Evolutionary conservation across 106 monocot genomes (phyloP), one percentile per base, ranked within the genome.

Genomic region (Chionographis japonica): DNA sequence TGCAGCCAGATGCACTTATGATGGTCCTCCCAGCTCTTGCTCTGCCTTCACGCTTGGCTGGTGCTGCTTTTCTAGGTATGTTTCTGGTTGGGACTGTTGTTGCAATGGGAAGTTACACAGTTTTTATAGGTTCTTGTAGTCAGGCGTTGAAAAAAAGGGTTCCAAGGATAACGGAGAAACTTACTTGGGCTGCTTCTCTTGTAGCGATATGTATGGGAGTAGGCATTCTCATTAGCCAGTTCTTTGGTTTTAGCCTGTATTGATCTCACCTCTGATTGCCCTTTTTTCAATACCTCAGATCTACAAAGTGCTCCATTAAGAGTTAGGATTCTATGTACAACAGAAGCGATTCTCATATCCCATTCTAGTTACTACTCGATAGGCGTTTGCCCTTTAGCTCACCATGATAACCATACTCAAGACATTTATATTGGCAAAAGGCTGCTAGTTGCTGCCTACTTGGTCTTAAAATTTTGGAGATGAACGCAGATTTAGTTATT

Each of bases 11-110:
- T 69, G 97, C 92, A 1, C 78, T 97, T 4, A 75, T 97, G 86
- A 97, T 97, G 89, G 78, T 97, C 16, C 79, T 97, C 74, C 97
- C 97, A 0, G 92, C 97, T 8, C 82, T 97, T 15, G 97, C 97
- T 58, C 86, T 97, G 40, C 97, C 92, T 1, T 97, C 97, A 4
- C 86, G 97, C 6, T 35, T 89, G 40, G 92, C 97, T 63, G 97
- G 97, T 40, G 97, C 92, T 36, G 86, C 89, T 17, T 97, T 97
- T 74, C 76, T 97, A 40, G 79, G 84, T 56, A 97, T 97, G 97
- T 97, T 97, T 79, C 77, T 97, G 11, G 41, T 89, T 43, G 97
- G 97, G 12, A 97, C 97, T 17, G 97, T 97, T 52, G 11, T 97
- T 63, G 86, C 97, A 8, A 97, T 97, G 97, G 84, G 86, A 51